phyloP scores from a whole-genome alignment of 768 basidiomycete genomes.

The Tulasnella sp. region DNA sequence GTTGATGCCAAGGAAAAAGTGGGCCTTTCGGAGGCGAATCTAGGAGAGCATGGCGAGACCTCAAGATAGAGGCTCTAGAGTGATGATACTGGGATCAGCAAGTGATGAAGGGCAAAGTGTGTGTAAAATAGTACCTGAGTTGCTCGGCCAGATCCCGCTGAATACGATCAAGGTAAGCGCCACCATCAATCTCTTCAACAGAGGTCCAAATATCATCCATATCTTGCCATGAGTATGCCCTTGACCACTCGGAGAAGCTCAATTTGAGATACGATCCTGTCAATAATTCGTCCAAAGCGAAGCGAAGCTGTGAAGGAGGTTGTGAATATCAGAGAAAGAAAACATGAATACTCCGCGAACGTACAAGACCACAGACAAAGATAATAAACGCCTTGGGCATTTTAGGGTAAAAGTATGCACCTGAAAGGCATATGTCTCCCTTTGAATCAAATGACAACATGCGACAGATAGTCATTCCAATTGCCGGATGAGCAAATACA shows the following conservation, averaged over 20 bases:
- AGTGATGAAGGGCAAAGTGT: background rate
- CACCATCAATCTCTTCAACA: background rate
- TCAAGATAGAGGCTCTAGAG: background rate
- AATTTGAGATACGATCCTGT: background rate
- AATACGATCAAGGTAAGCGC: background rate
- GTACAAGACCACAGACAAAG: background rate
- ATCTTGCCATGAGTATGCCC: background rate
- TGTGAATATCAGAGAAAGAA: too few relatives aligned
- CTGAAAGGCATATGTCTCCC: background rate
- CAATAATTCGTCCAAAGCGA: background rate
- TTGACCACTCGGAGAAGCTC: background rate
- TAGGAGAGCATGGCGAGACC: background rate
- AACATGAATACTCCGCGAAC: background rate
- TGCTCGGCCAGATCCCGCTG: background rate
- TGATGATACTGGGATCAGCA: background rate
- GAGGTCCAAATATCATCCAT: background rate
- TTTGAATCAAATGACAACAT: background rate
- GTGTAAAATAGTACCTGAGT: background rate
- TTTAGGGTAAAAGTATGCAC: background rate
- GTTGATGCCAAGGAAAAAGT: background rate
- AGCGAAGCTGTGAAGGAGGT: background rate
- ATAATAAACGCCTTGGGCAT: background rate
- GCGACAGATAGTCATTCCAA: background rate
- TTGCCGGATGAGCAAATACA: background rate
- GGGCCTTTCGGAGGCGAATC: background rate